Evolutionary conservation across 1,284 basidiomycete genomes (phyloP), one percentile per base, ranked within the genome.

Genomic region (Leccinum pachyderme): DNA sequence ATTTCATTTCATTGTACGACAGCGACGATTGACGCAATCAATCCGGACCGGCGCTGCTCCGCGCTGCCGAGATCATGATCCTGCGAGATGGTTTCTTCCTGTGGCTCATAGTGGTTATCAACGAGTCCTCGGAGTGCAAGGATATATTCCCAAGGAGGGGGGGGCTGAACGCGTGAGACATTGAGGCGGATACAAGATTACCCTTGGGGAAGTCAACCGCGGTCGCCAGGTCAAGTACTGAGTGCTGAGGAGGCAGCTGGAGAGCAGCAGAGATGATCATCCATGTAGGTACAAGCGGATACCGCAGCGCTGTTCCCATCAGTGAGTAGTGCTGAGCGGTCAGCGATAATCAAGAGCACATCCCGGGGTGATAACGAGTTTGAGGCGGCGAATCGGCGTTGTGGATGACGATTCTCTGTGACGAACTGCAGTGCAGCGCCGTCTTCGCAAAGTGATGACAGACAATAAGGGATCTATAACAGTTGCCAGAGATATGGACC

Each of bases 361-460:
- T 48, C 54, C 44, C 24, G 18, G 25, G 15, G 24, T 47, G 47
- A 22, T 43, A 41, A 24, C 13, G 39, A 43, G 24, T 57, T 55
- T 53, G 61, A 52, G 56, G 51, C 55, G 51, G 50, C 24, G 43
- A 47, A 51, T 58, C 59, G 45, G 43, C 48, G 37, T 57, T 44
- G 49, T 44, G 28, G 49, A 47, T 46, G 50, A 55, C n/a, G 58
- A 61, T 57, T 60, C 49, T 53, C 55, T 54, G 61, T 35, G 49
- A 47, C 33, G 52, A 39, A 53, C 29, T 35, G 54, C 35, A 49
- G 27, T 39, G 55, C 35, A 49, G 24, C 29, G 33, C 27, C 45
- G 15, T 49, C 64, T 66, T 66, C 64, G 56, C 62, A 52, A 67
- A 65, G 52, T 58, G 67, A 70, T 63, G 56, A 60, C 64, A 50